Conservation (phyloP, 176 grass and related monocot species). For the Hyparrhenia diplandra region DNA sequence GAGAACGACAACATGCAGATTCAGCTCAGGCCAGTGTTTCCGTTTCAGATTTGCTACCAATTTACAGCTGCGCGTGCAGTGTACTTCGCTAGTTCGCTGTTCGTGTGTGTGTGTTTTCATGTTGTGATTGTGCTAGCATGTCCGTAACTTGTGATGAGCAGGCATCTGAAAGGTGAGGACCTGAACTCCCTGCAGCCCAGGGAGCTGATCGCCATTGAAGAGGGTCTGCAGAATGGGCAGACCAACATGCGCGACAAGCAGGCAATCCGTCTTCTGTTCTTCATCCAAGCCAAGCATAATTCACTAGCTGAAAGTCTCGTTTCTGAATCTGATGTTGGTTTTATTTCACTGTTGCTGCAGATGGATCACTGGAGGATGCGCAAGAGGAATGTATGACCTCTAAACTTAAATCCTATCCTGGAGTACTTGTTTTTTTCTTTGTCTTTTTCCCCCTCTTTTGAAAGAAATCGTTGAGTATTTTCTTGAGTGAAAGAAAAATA, state of each 20-base stretch:
- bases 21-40: constrained; percentile 67
- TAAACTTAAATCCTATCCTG: not conserved
- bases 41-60: not conserved
- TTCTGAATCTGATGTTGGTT: constrained; percentile 1
- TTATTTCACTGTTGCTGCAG: constrained; percentile 35
- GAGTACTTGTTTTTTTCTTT: not conserved
- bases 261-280: constrained; percentile 48
- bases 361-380: constrained; percentile 81
- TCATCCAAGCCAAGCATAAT: not conserved
- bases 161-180: constrained; percentile 93
- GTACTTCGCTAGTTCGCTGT: not conserved
- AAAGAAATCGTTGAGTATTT: not conserved
- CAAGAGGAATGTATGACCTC: constrained; percentile 59
- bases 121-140: not conserved
- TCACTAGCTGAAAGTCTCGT: not conserved
- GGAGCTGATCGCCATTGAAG: constrained; percentile 87
- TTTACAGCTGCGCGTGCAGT: not conserved
- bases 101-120: not conserved
- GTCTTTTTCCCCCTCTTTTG: not conserved
- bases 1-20: constrained; percentile 99
- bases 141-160: constrained; percentile 1
- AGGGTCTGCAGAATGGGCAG: constrained; percentile 64
- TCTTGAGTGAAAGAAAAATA: not conserved
- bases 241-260: constrained; percentile 60
- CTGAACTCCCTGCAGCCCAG: constrained; percentile 78